Base-by-base conservation (phyloP, 768 basidiomycete species). In the Polyporus arcularius region DNA sequence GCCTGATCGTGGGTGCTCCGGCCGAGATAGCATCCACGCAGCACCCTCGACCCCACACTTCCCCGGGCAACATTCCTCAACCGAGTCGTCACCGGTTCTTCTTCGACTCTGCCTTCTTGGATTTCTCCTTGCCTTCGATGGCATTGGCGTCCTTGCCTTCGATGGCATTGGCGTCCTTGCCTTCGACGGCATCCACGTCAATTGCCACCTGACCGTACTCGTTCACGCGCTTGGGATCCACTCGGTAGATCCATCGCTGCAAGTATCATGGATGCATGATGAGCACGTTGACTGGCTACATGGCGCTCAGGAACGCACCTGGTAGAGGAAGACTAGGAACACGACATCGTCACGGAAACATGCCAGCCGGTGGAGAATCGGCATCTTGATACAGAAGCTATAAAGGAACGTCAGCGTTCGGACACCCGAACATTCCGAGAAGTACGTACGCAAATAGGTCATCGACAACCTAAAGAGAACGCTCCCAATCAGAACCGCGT, bases 351-450 rank as follows among this genome's bases (percentile, higher is more conserved):
- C 92, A 60, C 90, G 84, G 86, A 92, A 93, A 74, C 90, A 92
- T 4, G 90, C 90, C 58, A 98, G 78, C 58, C 96, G 88, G 72
- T 98, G 96, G 47, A 98, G 81, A 70, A 90, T 85, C 35, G 96
- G 96, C 96, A 98, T 98, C 78, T 93, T 93, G 78, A 96, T 96
- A 70, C 91, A 92, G 74, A 96, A 94, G 39, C 92, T 94, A 67
- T 39, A 59, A 54, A 12, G 28, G 39, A 30, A 9, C 18, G 15
- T 63, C 4, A 66, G 62, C 51, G 47, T 8, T 12, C 41, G 38
- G 30, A 21, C 12, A 45, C 12, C 26, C 48, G 43, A 28, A 21
- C 11, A 28, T 32, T 15, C 21, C 40, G n/a, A 61, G 54, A 53
- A 30, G 43, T 47, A 68, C 89, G 68, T 79, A 94, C 90, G 89